Base-by-base conservation (phyloP, 441 rosid species). In the Arabidopsis lyrata region DNA sequence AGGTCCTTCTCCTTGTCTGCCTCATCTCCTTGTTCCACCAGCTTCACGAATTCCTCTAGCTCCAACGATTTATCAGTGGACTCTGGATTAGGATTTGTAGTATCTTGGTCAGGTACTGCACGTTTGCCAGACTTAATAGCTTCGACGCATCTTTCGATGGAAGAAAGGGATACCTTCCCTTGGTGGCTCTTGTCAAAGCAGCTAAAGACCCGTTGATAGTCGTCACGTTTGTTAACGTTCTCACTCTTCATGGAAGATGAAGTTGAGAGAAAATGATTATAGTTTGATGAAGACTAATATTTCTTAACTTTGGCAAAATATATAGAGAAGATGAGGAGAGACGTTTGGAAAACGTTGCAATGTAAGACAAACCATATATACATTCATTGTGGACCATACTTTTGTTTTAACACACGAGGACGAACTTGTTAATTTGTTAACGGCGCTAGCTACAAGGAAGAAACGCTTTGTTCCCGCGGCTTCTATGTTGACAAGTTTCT, bases 1-100 rank as follows among this genome's bases (percentile, higher is more conserved):
- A 93, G 39, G 35, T 88, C 92, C 0, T 75, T 70, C 83, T 81
- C 58, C 81, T 83, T 89, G 55, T 86, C 96, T 39, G 86, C 91
- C 60, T 88, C 94, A 1, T 56, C 84, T 35, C 86, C 86, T 20
- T 65, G 78, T 73, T 85, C 97, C 45, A 86, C 84, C 8, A 90
- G 70, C 68, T 70, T 75, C 0, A 84, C 78, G 41, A 93, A 83
- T 36, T 91, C 97, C 24, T 89, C 97, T 62, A 90, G 42, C n/a
- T 82, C 83, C 62, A 93, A 45, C 44, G 82, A 45, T 55, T 91
- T 87, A 24, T 90, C 87, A 8, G 90, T 82, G 2, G 90, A 81
- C 3, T 82, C 82, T 0, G 80, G 68, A 70, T 80, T 48, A 77
- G 54, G 54, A 11, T 4, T 10, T 1, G 55, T n/a, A 2, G 71